Evolutionary conservation across 345 rosid genomes (phyloP).

Genomic region (Draba incana): DNA sequence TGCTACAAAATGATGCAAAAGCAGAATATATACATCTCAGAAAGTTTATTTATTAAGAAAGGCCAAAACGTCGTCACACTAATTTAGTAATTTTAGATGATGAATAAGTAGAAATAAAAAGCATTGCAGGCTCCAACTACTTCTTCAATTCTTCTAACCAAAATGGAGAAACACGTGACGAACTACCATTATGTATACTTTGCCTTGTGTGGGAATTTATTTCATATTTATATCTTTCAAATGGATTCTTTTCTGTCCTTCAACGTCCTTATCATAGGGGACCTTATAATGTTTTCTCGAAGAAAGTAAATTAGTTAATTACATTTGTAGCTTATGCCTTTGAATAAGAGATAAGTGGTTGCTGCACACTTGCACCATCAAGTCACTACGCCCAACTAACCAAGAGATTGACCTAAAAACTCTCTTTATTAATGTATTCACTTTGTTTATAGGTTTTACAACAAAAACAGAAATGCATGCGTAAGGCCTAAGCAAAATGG

Average conservation of each 20-base stretch:
- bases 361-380: conserved; percentile 27
- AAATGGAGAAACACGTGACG: conserved; percentile 24
- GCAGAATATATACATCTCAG: background rate
- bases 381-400: conserved; percentile 34
- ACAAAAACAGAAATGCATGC: background rate
- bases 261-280: no score
- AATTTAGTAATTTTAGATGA: background rate
- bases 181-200: conserved; percentile 12
- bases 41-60: background rate
- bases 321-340: conserved; percentile 17
- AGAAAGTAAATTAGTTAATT: background rate
- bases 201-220: background rate
- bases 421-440: conserved; percentile 15
- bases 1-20: conserved; percentile 13
- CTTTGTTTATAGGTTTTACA: conserved; percentile 1
- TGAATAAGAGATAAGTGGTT: conserved; percentile 24
- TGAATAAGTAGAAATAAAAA: background rate
- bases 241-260: background rate
- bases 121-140: background rate
- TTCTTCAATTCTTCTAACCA: conserved; percentile 7
- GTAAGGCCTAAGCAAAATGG: conserved; percentile 42
- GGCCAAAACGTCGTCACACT: background rate
- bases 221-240: background rate
- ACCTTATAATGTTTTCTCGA: background rate
- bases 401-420: conserved; percentile 18